Base-by-base conservation (phyloP, 805 yeast genomes). In the Candida nemodendra region DNA sequence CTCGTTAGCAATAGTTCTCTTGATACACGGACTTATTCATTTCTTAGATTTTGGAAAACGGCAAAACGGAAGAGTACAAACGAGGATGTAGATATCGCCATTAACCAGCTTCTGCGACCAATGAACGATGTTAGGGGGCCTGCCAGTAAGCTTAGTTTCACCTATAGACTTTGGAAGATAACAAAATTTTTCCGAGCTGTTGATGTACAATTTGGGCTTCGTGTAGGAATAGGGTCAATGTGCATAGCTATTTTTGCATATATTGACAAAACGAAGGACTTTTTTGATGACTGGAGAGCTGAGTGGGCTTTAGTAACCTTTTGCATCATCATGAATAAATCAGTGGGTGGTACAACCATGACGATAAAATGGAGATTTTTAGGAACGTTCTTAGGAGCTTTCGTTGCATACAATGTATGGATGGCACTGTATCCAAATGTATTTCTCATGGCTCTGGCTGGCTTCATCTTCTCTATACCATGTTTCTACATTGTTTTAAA, bases 271-370 rank as follows among this genome's bases (percentile, higher is more conserved):
- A 76, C 88, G 0, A 67, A 79, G 34, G 65, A 67, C 4, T 44
- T 56, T 1, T 87, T 85, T 50, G 71, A 64, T 32, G 70, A 67
- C 28, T 84, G 87, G 88, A 64, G 90, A 46, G 82, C 84, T 12
- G 95, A 86, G 56, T 86, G 95, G 95, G 80, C 88, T 0, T 61
- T 86, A 26, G 84, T 84, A n/a, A 80, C 89, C 0, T 86, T 78
- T 49, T 79, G 86, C 50, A 81, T 86, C 38, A 84, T 86, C 66
- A 85, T 86, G 91, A 84, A 82, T 50, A 84, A 84, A 51, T 81
- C 90, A 1, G 64, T 85, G 4, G 95, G 95, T 8, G 95, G 95
- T 0, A 87, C 95, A 0, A 74, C 85, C 9, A 77, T 81, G 79
- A 82, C 93, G 0, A 80, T 79, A 4, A 79, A 79, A 48, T 80